A percentile compares a stretch with the other conserved stretches of the same genome.
phyloP scores from a whole-genome alignment of 2,329 filamentous ascomycete genomes.

The Ascochyta pisi region DNA sequence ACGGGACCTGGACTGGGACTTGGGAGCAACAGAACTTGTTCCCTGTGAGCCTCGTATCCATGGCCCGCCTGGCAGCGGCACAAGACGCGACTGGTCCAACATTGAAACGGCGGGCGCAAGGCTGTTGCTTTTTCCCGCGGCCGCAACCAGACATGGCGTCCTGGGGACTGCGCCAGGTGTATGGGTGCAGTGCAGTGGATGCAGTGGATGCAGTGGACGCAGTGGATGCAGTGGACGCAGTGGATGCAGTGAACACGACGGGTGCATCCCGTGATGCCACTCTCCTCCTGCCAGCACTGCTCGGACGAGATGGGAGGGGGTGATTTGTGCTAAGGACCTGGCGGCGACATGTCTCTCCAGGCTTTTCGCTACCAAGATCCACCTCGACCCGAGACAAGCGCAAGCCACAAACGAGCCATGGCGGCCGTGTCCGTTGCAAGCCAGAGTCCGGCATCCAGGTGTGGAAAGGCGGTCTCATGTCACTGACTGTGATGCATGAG shows the following conservation, averaged over 20 bases:
- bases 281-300: constrained; percentile 4
- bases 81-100: constrained; percentile 7
- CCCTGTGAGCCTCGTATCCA: constrained; percentile 4
- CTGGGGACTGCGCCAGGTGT: constrained; percentile 5
- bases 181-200: neutral
- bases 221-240: too few relatives aligned
- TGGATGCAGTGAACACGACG: too few relatives aligned
- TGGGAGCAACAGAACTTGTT: neutral
- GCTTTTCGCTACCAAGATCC: constrained; percentile 17
- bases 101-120: constrained; percentile 11
- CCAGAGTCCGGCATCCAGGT: constrained; percentile 34
- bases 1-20: neutral
- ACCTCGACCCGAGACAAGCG: constrained; percentile 23
- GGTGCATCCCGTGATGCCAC: neutral
- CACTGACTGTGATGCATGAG: constrained; percentile 34
- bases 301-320: constrained; percentile 1
- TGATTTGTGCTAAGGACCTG: too few relatives aligned
- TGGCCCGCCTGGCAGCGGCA: constrained; percentile 12
- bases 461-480: constrained; percentile 31
- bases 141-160: constrained; percentile 2
- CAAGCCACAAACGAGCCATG: constrained; percentile 26
- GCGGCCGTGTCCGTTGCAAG: constrained; percentile 27
- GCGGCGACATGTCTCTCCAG: constrained; percentile 17
- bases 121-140: constrained; percentile 14
- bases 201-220: too few relatives aligned